phyloP scores from a whole-genome alignment of 116 monocot species.

The Iris pallida region DNA sequence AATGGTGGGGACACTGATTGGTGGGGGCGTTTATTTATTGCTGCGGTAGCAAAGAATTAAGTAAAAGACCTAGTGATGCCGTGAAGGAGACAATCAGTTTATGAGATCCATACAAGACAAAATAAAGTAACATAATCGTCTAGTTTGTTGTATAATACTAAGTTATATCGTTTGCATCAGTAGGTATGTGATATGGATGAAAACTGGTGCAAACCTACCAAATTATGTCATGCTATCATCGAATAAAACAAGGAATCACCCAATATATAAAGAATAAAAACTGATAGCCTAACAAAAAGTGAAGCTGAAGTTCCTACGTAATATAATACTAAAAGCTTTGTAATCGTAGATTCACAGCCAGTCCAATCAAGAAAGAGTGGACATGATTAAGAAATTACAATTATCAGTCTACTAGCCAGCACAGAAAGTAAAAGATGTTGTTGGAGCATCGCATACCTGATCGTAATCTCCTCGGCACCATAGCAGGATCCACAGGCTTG shows the following conservation, averaged over 20 bases:
- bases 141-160: background rate
- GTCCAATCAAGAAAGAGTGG: background rate
- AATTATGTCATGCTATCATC: background rate
- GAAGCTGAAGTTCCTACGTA: background rate
- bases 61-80: background rate
- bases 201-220: background rate
- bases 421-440: background rate
- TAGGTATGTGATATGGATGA: background rate
- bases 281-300: background rate
- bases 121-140: background rate
- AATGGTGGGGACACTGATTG: background rate
- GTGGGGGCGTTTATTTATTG: background rate
- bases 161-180: background rate
- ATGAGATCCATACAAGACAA: background rate
- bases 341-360: background rate
- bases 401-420: background rate
- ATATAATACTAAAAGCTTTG: too few species aligned
- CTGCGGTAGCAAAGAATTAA: constrained; percentile 2
- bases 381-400: background rate
- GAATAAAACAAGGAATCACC: too few species aligned
- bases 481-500: constrained; percentile 2
- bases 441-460: constrained; percentile 1
- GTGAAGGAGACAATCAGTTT: background rate
- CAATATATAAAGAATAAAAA: background rate
- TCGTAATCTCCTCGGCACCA: constrained; percentile 7